Base-by-base conservation (phyloP, 495 filamentous ascomycete species). In the Penicillium parvum region DNA sequence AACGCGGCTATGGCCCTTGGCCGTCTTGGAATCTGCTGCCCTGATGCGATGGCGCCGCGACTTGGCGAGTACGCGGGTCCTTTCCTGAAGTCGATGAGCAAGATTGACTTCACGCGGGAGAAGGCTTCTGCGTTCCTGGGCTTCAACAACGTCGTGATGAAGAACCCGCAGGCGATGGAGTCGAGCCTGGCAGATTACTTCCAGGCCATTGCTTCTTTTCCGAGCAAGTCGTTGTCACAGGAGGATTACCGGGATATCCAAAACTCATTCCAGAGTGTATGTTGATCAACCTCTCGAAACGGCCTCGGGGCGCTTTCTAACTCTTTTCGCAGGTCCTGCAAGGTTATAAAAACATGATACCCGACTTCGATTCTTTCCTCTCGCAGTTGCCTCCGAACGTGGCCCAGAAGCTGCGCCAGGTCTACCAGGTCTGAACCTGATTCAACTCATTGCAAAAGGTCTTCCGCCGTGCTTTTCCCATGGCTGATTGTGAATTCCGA, bases 1-100 rank as follows among this genome's bases (percentile, higher is more conserved):
- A 97, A 97, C 58, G 91, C 92, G 1, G 90, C 90, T 3, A 92
- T 96, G 60, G 90, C 91, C 7, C 69, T 99, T 10, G 94, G 92
- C 14, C 79, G 92, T 23, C 73, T 99, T 18, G 92, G 94, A 6
- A 75, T 96, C n/a, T 83, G 82, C 43, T 87, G 84, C 53, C 74
- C 84, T 19, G 81, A 84, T 16, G 68, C 82, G 25, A 73, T 97
- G 28, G 87, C 90, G 0, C 85, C 89, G 7, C 84, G 86, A 28
- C 76, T 99, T n/a, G 72, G 78, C 23, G 81, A 76, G 29, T 94
- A 91, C 47, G 89, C 90, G 2, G 76, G 80, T 7, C 77, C 82
- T 4, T 97, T 96, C 66, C 65, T 99, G 29, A 75, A 74, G 32
- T 81, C 86, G 0, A 90, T 97, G 71, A 75, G 77, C 43, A 85